Evolutionary conservation across 257 asterid genomes (phyloP).

Genomic region (Nicotiana paniculata): DNA sequence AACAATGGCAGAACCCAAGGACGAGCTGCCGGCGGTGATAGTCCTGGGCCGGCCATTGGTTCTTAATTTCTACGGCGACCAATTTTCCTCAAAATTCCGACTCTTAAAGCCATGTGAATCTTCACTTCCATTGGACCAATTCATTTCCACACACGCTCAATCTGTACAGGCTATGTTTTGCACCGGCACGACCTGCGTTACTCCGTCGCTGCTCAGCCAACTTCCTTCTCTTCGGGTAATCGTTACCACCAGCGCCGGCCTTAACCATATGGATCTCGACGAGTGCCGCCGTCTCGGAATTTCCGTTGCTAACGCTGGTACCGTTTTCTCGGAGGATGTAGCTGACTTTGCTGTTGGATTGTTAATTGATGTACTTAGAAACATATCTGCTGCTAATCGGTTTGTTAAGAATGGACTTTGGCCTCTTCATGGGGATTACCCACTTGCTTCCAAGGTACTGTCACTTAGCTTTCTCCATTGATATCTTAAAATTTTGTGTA

Average conservation of each 20-base stretch:
- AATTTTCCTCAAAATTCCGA: constrained; percentile 31
- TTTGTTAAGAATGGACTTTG: constrained; percentile 48
- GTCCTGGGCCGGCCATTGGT: constrained; percentile 49
- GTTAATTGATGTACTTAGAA: constrained; percentile 22
- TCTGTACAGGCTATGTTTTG: constrained; percentile 37
- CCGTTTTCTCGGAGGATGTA: constrained; percentile 22
- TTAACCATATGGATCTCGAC: constrained; percentile 47
- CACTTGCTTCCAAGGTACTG: constrained; percentile 55
- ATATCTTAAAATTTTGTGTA: neutral
- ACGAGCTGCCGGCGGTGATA: constrained; percentile 17
- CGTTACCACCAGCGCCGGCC: constrained; percentile 55
- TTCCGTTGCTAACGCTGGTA: constrained; percentile 35
- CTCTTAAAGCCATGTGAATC: constrained; percentile 55
- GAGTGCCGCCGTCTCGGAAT: constrained; percentile 67
- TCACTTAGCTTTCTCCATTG: neutral
- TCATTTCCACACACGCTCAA: constrained; percentile 40
- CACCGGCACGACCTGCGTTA: constrained; percentile 13
- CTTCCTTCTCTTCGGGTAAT: constrained; percentile 54
- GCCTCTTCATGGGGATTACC: constrained; percentile 27
- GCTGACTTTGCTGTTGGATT: constrained; percentile 27
- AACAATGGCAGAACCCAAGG: neutral
- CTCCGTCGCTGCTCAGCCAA: constrained; percentile 29
- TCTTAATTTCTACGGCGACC: constrained; percentile 11
- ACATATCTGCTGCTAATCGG: constrained; percentile 24
- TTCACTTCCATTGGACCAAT: constrained; percentile 37